Conservation (phyloP, 169 alveolate genomes). For the Fabrea salina region DNA sequence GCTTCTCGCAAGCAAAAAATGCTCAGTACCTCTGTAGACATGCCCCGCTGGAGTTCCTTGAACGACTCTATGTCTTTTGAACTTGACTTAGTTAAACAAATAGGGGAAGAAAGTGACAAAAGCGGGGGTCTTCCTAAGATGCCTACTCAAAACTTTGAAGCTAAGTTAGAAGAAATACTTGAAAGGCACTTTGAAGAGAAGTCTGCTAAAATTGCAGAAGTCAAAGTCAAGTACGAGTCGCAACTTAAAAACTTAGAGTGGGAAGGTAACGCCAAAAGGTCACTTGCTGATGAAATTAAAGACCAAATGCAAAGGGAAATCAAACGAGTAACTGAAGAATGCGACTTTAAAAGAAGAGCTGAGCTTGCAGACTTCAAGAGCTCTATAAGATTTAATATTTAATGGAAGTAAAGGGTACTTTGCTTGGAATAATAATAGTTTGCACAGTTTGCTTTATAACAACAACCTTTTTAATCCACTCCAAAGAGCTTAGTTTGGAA, state of each 20-base stretch:
- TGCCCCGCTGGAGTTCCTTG: too few species aligned
- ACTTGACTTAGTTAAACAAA: too few species aligned
- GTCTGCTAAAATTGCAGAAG: slow-evolving; percentile 1
- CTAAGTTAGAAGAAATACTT: not conserved
- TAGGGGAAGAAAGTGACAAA: too few species aligned
- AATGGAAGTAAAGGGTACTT: too few species aligned
- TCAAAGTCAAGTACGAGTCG: slow-evolving; percentile 4
- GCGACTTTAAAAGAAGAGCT: not conserved
- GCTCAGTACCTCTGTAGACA: not conserved
- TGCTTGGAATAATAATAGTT: too few species aligned
- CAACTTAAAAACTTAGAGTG: not conserved
- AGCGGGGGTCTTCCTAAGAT: too few species aligned
- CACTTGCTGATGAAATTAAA: not conserved
- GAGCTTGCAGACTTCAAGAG: too few species aligned
- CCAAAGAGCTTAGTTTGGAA: too few species aligned
- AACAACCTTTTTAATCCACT: too few species aligned
- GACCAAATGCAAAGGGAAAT: not conserved
- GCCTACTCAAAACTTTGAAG: not conserved
- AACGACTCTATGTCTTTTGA: too few species aligned
- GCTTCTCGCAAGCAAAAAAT: not conserved
- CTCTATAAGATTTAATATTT: too few species aligned
- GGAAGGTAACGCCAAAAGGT: not conserved
- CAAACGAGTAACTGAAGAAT: not conserved
- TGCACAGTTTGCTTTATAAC: too few species aligned
- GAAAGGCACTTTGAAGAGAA: not conserved